Conservation (phyloP, 805 yeast species). For the Teunomyces panamensis region DNA sequence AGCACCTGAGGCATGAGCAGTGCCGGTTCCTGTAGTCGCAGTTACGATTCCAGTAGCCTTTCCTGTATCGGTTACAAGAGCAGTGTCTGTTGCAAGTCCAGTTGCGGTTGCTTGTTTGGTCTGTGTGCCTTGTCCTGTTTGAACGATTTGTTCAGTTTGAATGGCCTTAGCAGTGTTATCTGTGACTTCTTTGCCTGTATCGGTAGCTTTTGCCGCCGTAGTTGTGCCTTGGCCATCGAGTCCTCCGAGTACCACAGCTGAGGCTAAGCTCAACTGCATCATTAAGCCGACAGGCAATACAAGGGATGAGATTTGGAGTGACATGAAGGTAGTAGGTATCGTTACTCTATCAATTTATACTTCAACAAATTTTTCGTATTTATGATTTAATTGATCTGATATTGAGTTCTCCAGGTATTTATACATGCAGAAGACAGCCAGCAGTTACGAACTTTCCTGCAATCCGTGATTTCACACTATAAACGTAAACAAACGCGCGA, state of each 20-base stretch:
- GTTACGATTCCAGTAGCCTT: slow-evolving; percentile 9
- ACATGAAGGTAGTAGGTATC: slow-evolving; percentile 6
- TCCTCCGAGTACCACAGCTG: slow-evolving; percentile 14
- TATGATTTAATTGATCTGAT: background rate
- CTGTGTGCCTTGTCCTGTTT: background rate
- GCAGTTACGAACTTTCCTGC: background rate
- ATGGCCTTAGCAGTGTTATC: slow-evolving; percentile 3
- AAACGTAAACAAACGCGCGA: background rate
- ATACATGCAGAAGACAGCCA: background rate
- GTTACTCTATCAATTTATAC: too few species aligned
- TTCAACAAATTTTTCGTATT: too few species aligned
- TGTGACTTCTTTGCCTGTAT: slow-evolving; percentile 5
- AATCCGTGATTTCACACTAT: background rate
- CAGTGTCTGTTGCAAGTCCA: slow-evolving; percentile 3
- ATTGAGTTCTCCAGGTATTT: background rate
- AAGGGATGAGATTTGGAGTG: slow-evolving; percentile 10
- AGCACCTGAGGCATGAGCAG: slow-evolving; percentile 9
- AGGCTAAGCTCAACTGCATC: slow-evolving; percentile 9
- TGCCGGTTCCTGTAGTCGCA: slow-evolving; percentile 7
- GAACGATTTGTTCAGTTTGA: background rate
- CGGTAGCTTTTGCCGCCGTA: slow-evolving; percentile 3
- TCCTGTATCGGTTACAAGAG: slow-evolving; percentile 8
- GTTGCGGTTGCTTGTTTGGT: slow-evolving; percentile 2
- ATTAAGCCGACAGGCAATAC: slow-evolving; percentile 6
- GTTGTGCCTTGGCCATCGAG: slow-evolving; percentile 9